These are phyloP conservation scores for Populus deltoides DNA, from an alignment of 345 rosid genomes.

Conservation along the genomic window DNA sequence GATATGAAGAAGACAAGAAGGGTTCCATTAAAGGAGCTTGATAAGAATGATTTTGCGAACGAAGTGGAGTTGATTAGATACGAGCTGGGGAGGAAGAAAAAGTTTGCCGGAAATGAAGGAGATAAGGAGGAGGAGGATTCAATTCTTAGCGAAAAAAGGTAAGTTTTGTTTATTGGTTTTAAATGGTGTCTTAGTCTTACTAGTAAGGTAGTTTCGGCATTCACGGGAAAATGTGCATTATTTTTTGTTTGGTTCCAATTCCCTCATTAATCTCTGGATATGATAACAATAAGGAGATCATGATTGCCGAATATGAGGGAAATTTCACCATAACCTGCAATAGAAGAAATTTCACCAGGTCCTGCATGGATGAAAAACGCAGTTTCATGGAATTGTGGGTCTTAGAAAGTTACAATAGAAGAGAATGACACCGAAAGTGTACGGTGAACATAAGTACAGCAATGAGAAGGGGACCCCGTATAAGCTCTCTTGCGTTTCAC, in stretches of 20 bases:
- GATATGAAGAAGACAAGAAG: constrained; percentile 68
- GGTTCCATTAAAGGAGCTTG: constrained; percentile 53
- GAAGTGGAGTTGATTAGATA: constrained; percentile 57
- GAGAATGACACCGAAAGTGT: no score
- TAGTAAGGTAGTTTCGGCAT: background rate
- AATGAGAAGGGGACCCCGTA: no score
- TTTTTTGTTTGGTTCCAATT: background rate
- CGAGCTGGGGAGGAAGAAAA: constrained; percentile 52
- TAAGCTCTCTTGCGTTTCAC: no score
- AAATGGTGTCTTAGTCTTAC: background rate
- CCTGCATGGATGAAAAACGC: no score
- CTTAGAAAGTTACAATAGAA: no score
- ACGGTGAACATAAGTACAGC: no score
- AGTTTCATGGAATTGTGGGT: no score
- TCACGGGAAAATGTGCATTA: background rate
- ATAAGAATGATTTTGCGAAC: constrained; percentile 48
- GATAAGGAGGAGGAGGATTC: constrained; percentile 37
- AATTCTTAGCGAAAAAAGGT: constrained; percentile 65
- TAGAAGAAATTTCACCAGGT: no score
- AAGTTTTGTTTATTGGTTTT: background rate
- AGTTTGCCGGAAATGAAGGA: constrained; percentile 31
- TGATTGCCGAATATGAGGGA: no score
- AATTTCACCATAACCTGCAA: no score
- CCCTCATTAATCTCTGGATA: no score
- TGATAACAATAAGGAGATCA: no score